Base-by-base conservation (phyloP, 2,329 filamentous ascomycete genomes). In the Bimuria novae-zelandiae region DNA sequence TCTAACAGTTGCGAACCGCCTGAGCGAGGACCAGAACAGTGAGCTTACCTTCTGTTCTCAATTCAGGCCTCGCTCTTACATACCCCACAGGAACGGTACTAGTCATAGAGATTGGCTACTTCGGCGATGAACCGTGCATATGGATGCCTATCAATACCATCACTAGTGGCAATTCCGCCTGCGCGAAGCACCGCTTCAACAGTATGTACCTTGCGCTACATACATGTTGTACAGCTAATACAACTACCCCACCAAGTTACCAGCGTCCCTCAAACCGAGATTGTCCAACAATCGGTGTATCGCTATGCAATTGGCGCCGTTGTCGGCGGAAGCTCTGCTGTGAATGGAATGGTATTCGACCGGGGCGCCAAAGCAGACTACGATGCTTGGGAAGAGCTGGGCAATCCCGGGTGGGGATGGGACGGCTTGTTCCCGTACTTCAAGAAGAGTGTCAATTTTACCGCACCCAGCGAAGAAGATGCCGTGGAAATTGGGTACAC, bases 391-490 rank as follows among this genome's bases (percentile, higher is more conserved):
- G 45, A 77, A 42, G 67, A 75, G 30, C 64, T 86, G 7, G 83
- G 83, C 1, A 86, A 84, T 58, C 49, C 65, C 1, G 83, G 82
- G 0, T 87, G 84, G 84, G 75, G 76, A 1, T 86, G 79, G 78
- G 70, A 81, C 40, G 73, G 73, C 11, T 55, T 80, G 7, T 49
- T 68, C 14, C 68, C 65, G 8, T 75, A 74, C 57, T 74, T 76
- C 56, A 64, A 61, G 48, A 64, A 63, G 16, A 54, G 52, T 29
- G 40, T 37, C 3, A 43, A 32, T 7, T 57, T 61, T 36, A 54
- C 41, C 2, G 17, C 33, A 3, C 59, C 59, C 1, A 29, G 27
- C 25, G 16, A 33, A 14, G 44, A 40, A 17, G 29, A 30, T 17
- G 39, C 22, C 2, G 14, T 47, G 32, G 47, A 54, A 19, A 59